Conservation (phyloP, 148 eudicot species). For the Mesembryanthemum crystallinum region DNA sequence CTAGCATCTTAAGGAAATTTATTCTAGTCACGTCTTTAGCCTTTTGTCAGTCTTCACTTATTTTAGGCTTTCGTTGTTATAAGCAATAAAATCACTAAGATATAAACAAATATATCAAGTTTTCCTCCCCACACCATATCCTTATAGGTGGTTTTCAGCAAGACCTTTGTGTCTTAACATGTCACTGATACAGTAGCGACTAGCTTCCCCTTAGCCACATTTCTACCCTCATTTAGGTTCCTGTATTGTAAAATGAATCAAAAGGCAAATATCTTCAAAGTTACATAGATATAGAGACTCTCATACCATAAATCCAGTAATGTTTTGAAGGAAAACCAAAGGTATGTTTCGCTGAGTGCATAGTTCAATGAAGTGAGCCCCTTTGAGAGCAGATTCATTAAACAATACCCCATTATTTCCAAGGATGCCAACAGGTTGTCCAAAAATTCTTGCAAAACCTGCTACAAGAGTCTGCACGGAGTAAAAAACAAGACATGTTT, state of each 20-base stretch:
- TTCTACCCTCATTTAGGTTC: not conserved
- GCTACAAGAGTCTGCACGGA: conserved; percentile 85
- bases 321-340: conserved; percentile 90
- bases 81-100: not conserved
- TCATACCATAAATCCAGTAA: conserved; percentile 96
- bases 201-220: not conserved
- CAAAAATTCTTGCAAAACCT: conserved; percentile 86
- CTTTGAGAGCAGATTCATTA: conserved; percentile 93
- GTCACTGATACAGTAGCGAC: not conserved
- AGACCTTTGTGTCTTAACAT: not conserved
- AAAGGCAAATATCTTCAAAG: conserved; percentile 1
- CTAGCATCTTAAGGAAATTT: not conserved
- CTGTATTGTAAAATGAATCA: no score
- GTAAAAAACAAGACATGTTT: conserved; percentile 7
- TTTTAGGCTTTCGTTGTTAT: not conserved
- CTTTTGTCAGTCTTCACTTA: not conserved
- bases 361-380: conserved; percentile 92
- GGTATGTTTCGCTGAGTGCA: conserved; percentile 96
- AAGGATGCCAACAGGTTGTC: conserved; percentile 91
- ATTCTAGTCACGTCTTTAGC: not conserved
- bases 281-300: not conserved
- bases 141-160: not conserved
- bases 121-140: not conserved
- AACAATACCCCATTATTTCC: conserved; percentile 92
- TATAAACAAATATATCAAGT: not conserved